These are phyloP conservation scores for Aureobasidium sp. DNA, from an alignment of 2,329 filamentous ascomycete species.

Conservation along the genomic window DNA sequence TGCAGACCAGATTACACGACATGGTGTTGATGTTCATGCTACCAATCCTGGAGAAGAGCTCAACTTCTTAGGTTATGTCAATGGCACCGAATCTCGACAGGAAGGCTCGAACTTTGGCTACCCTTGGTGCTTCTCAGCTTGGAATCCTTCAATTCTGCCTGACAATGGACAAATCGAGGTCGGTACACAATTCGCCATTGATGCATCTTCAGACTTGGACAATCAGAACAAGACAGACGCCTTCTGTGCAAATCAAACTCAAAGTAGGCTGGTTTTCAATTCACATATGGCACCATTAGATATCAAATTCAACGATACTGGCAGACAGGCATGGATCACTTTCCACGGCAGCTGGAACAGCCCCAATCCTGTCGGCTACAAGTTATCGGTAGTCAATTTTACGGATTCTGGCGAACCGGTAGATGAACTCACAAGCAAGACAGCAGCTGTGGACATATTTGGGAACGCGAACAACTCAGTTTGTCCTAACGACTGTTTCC, in stretches of 20 bases:
- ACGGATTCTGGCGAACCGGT: conserved; percentile 38
- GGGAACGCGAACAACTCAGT: conserved; percentile 45
- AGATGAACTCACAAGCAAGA: conserved; percentile 39
- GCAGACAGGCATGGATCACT: conserved; percentile 54
- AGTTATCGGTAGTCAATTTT: conserved; percentile 42
- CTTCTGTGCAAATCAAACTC: conserved; percentile 34
- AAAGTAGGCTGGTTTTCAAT: conserved; percentile 50
- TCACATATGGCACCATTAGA: conserved; percentile 67
- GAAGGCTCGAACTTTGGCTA: conserved; percentile 61
- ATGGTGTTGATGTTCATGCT: conserved; percentile 53
- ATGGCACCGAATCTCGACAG: conserved; percentile 36
- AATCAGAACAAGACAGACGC: conserved; percentile 42
- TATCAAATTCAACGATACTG: conserved; percentile 57
- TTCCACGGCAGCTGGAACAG: conserved; percentile 66
- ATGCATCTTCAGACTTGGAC: conserved; percentile 23
- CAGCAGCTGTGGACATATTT: conserved; percentile 45
- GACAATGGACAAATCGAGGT: conserved; percentile 37
- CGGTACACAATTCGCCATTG: conserved; percentile 46
- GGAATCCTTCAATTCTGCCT: conserved; percentile 49
- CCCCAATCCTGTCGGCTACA: conserved; percentile 43
- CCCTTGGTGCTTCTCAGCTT: conserved; percentile 61
- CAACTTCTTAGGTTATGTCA: conserved; percentile 61
- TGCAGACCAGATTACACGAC: conserved; percentile 50
- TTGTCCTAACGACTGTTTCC: conserved; percentile 54
- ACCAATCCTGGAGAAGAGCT: conserved; percentile 69